These are phyloP conservation scores for Cladophialophora bantiana DNA, from an alignment of 2,329 filamentous ascomycete species.

Conservation along the genomic window DNA sequence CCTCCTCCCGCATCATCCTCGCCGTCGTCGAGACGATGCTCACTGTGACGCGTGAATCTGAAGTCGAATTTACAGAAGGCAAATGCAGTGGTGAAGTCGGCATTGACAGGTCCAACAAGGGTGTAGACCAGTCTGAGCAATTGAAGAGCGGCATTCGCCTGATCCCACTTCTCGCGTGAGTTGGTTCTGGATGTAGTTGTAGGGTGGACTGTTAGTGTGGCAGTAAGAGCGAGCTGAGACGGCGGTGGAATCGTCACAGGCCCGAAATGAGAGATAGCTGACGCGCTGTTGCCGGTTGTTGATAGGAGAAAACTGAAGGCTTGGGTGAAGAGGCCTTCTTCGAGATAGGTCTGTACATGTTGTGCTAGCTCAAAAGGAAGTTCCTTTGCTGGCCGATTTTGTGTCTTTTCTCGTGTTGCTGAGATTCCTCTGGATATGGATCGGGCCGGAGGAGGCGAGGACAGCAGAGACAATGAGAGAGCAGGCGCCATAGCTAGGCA, in stretches of 20 bases:
- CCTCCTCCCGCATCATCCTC: constrained; percentile 47
- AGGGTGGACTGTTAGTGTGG: constrained; percentile 83
- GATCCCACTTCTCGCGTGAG: constrained; percentile 65
- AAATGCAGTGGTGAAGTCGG: constrained; percentile 75
- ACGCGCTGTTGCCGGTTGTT: constrained; percentile 63
- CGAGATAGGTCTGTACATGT: constrained; percentile 74
- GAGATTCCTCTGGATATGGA: constrained; percentile 17
- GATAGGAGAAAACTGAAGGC: constrained; percentile 70
- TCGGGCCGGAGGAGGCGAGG: constrained; percentile 29
- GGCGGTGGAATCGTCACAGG: constrained; percentile 72
- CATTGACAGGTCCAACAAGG: constrained; percentile 72
- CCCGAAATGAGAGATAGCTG: constrained; percentile 45
- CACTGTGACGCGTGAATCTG: constrained; percentile 20
- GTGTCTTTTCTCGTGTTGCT: constrained; percentile 2
- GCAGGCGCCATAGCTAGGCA: constrained; percentile 10
- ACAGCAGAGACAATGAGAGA: constrained; percentile 26
- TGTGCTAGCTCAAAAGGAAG: constrained; percentile 70
- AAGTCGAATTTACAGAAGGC: constrained; percentile 60
- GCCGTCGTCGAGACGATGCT: constrained; percentile 27
- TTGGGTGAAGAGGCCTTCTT: constrained; percentile 73
- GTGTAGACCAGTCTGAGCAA: constrained; percentile 73
- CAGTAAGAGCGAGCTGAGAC: constrained; percentile 77
- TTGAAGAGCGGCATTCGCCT: constrained; percentile 70
- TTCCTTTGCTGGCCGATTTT: constrained; percentile 62
- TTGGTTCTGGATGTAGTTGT: constrained; percentile 75